Percentiles rank a stretch among this genome's conserved stretches.
These are phyloP conservation scores for Colletotrichum truncatum DNA, from an alignment of 2,329 filamentous ascomycete genomes.

Conservation along the genomic window DNA sequence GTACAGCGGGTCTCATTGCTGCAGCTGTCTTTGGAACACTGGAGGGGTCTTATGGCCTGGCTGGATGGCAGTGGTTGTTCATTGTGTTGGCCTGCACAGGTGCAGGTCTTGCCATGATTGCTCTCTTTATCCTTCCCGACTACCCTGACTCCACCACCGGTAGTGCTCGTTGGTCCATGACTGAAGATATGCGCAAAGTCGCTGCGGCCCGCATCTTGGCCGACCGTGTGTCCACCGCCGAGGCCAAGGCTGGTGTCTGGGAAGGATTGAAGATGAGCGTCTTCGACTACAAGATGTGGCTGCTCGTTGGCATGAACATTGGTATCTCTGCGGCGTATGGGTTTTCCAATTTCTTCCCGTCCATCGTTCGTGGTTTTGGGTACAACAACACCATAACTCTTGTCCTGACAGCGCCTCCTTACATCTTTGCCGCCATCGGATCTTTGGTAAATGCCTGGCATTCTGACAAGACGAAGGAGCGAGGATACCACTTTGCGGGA, in stretches of 20 bases:
- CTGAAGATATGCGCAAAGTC: conserved; percentile 34
- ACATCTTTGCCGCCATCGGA: conserved; percentile 33
- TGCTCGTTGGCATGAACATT: conserved; percentile 35
- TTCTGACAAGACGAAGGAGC: conserved; percentile 32
- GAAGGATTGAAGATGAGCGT: conserved; percentile 34
- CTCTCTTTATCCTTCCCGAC: conserved; percentile 34
- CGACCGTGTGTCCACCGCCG: conserved; percentile 35
- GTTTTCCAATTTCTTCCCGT: conserved; percentile 36
- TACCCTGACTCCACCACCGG: conserved; percentile 36
- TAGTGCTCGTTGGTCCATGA: conserved; percentile 35
- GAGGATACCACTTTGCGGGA: conserved; percentile 33
- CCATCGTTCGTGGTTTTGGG: conserved; percentile 33
- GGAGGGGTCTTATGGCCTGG: conserved; percentile 37
- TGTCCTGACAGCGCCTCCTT: conserved; percentile 34
- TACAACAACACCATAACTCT: conserved; percentile 34
- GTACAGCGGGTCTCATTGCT: conserved; percentile 35
- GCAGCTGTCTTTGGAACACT: conserved; percentile 34
- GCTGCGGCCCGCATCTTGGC: conserved; percentile 34
- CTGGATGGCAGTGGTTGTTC: conserved; percentile 52
- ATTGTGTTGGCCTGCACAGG: conserved; percentile 43
- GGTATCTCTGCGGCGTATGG: conserved; percentile 33
- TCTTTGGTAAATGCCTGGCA: conserved; percentile 32
- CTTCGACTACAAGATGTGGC: conserved; percentile 35
- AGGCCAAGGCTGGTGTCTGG: conserved; percentile 34
- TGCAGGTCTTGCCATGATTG: conserved; percentile 31